Evolutionary conservation across 106 monocot species (phyloP).

Genomic region (Allium fistulosum): DNA sequence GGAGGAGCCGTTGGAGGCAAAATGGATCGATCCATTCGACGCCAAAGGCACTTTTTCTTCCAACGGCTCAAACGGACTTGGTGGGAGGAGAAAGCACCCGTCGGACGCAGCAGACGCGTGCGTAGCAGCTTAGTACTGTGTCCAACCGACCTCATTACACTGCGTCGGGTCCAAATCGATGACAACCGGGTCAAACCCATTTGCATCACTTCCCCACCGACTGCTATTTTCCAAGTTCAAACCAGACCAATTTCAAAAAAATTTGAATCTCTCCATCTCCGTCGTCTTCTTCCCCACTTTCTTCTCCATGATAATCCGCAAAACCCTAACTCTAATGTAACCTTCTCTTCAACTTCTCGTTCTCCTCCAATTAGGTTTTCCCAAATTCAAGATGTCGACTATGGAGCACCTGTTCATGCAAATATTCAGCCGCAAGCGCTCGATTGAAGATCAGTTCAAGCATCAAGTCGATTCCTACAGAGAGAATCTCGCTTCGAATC

Average conservation of each 20-base stretch:
- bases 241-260: not conserved
- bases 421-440: conserved; percentile 53
- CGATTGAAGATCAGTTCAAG: conserved; percentile 36
- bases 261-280: not conserved
- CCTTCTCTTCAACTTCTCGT: not conserved
- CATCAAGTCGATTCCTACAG: conserved; percentile 49
- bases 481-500: conserved; percentile 44
- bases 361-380: not conserved
- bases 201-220: no score
- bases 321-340: conserved; percentile 1
- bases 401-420: conserved; percentile 75
- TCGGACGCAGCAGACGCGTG: no score
- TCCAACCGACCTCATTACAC: no score
- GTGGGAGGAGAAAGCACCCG: no score
- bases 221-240: not conserved
- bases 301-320: not conserved
- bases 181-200: no score
- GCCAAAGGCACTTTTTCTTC: no score
- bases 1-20: no score
- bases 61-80: no score
- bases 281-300: not conserved
- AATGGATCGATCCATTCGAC: no score
- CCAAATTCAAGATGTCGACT: conserved; percentile 18
- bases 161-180: no score
- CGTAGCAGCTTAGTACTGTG: no score